phyloP scores from a whole-genome alignment of 164 flowering plant species.

The Annona cherimola region DNA sequence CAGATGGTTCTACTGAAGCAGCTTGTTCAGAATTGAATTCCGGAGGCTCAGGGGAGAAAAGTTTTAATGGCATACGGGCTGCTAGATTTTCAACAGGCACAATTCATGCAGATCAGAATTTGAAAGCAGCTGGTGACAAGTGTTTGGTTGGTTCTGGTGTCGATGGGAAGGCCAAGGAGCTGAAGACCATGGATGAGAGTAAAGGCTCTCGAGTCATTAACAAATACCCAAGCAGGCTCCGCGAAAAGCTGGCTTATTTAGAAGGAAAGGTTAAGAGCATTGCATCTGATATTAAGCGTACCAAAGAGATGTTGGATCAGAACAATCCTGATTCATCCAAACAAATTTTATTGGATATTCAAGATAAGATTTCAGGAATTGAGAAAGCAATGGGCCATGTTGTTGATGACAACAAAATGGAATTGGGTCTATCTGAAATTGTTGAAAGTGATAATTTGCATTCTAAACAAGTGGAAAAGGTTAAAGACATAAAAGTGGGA shows the following conservation, averaged over 20 bases:
- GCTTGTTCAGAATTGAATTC: background rate
- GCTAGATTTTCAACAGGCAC: constrained; percentile 1
- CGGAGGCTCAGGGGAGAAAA: constrained; percentile 5
- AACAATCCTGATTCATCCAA: constrained; percentile 77
- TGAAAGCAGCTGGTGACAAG: constrained; percentile 15
- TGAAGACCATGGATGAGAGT: constrained; percentile 22
- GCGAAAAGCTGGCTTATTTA: constrained; percentile 84
- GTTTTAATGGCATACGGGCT: constrained; percentile 5
- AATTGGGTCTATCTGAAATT: constrained; percentile 12
- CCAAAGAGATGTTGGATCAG: constrained; percentile 86
- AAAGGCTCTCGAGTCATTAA: constrained; percentile 9
- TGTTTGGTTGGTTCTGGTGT: constrained; percentile 9
- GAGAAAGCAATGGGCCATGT: constrained; percentile 79
- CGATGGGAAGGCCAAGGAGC: constrained; percentile 24
- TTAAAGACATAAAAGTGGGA: constrained; percentile 11
- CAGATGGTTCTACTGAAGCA: background rate
- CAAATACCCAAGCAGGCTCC: constrained; percentile 72
- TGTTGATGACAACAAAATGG: constrained; percentile 23
- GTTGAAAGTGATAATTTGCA: constrained; percentile 13
- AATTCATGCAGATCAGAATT: background rate
- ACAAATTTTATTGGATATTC: constrained; percentile 71
- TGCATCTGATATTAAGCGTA: constrained; percentile 81
- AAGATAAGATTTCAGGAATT: constrained; percentile 81
- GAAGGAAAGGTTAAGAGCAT: constrained; percentile 92
- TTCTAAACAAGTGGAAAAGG: constrained; percentile 11